A percentile compares a stretch with the other conserved stretches of the same genome.
phyloP scores from a whole-genome alignment of 2,329 filamentous ascomycete species.

The Aspergillus arachidicola region DNA sequence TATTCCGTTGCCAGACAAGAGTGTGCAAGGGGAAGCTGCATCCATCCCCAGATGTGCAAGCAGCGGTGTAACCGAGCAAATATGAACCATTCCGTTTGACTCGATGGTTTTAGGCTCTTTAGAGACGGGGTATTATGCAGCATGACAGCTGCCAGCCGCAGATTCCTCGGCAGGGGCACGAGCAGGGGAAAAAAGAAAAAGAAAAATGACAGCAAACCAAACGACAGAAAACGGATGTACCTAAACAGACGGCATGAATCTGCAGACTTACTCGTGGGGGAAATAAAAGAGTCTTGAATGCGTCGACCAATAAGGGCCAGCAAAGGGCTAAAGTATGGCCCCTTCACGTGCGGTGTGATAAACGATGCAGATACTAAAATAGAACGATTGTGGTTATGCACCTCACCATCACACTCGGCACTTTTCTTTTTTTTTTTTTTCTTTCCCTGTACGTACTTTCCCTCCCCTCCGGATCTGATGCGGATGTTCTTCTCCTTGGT shows the following conservation, averaged over 20 bases:
- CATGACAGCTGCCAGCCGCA: conserved; percentile 1
- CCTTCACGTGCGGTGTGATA: conserved; percentile 3
- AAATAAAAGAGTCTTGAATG: no score
- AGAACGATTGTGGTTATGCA: neutral
- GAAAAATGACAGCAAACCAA: neutral
- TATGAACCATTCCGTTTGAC: neutral
- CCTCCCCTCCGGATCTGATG: no score
- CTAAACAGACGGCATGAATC: neutral
- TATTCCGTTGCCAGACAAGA: neutral
- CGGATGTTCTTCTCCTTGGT: neutral
- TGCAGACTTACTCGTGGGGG: neutral
- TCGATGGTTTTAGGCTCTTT: neutral
- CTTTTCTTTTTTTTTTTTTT: neutral
- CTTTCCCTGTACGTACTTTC: neutral
- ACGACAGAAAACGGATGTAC: neutral
- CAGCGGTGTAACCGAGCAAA: neutral
- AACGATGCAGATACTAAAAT: neutral
- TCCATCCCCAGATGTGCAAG: neutral
- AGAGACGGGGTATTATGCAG: neutral
- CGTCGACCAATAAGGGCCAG: neutral
- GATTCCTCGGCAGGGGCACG: neutral
- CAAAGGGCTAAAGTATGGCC: neutral
- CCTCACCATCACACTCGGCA: neutral
- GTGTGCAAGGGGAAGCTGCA: neutral
- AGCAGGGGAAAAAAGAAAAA: neutral